Evolutionary conservation across 2,329 filamentous ascomycete genomes (phyloP).

Genomic region (Chrysoporthe cubensis): DNA sequence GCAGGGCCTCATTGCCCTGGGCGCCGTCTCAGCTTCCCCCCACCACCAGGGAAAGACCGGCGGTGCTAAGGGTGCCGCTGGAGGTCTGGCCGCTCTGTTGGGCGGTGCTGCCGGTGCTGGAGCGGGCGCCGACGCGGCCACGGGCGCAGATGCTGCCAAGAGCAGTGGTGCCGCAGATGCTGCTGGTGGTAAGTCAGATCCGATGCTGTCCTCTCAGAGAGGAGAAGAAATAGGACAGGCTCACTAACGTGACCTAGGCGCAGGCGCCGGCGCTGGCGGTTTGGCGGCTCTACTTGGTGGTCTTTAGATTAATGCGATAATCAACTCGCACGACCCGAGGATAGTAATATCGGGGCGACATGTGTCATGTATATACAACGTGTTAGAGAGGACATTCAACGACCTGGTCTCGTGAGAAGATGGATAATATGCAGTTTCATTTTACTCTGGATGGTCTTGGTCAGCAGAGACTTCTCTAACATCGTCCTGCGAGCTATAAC

Average conservation of each 20-base stretch:
- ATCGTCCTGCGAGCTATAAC: neutral
- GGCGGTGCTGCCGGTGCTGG: constrained; percentile 6
- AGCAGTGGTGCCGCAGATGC: neutral
- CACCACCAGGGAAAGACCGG: constrained; percentile 18
- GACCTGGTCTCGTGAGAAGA: neutral
- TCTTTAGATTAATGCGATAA: neutral
- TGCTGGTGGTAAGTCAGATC: neutral
- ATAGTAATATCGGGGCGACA: neutral
- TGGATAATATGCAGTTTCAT: neutral
- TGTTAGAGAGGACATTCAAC: neutral
- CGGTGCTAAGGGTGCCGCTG: neutral
- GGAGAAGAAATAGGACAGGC: neutral
- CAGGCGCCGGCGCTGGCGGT: neutral
- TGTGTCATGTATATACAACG: neutral
- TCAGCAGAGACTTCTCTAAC: neutral
- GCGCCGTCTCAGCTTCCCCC: constrained; percentile 14
- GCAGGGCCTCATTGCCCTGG: constrained; percentile 7
- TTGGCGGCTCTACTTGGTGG: constrained; percentile 5
- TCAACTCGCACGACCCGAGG: neutral
- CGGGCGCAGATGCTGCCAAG: neutral
- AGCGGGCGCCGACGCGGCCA: neutral
- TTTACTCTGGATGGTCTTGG: neutral
- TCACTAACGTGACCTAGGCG: neutral
- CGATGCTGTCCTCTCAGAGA: neutral
- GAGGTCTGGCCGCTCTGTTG: constrained; percentile 3